Conservation (phyloP, 225 moss, liverwort and hornwort species). For the Thuidium tamariscinum region DNA sequence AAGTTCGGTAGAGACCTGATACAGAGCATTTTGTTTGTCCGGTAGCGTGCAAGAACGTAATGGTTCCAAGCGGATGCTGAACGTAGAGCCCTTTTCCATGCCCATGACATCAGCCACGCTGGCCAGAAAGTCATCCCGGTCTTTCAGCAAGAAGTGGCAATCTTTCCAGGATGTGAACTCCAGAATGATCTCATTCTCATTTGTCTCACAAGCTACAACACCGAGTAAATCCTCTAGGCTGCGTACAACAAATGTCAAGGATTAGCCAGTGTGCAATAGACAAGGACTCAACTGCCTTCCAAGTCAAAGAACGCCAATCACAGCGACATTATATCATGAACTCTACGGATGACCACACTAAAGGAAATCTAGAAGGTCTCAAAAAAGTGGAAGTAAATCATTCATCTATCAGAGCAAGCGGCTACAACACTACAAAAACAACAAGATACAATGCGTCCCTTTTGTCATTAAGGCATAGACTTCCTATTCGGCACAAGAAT, state of each 20-base stretch:
- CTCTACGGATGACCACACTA: not conserved
- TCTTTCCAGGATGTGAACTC: slow-evolving; percentile 88
- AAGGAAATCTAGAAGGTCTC: too few species aligned
- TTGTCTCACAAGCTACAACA: slow-evolving; percentile 64
- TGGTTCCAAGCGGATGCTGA: slow-evolving; percentile 80
- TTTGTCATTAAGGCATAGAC: not conserved
- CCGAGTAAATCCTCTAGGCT: slow-evolving; percentile 91
- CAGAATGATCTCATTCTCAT: slow-evolving; percentile 61
- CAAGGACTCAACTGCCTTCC: not conserved
- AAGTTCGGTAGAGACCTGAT: slow-evolving; percentile 42
- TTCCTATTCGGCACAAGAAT: not conserved
- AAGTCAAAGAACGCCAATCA: not conserved
- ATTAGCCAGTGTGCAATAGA: not conserved
- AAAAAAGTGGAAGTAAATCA: not conserved
- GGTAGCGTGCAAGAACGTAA: slow-evolving; percentile 70
- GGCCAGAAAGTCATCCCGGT: slow-evolving; percentile 84
- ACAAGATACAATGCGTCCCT: not conserved
- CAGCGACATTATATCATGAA: not conserved
- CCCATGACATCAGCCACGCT: slow-evolving; percentile 82
- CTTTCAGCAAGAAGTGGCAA: slow-evolving; percentile 67
- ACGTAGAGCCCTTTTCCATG: slow-evolving; percentile 67
- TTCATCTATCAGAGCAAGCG: not conserved
- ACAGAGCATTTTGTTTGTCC: slow-evolving; percentile 62
- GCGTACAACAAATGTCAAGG: slow-evolving; percentile 7
- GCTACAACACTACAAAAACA: not conserved